Conservation (phyloP, 805 yeast genomes). For the Nakazawaea siamensis region DNA sequence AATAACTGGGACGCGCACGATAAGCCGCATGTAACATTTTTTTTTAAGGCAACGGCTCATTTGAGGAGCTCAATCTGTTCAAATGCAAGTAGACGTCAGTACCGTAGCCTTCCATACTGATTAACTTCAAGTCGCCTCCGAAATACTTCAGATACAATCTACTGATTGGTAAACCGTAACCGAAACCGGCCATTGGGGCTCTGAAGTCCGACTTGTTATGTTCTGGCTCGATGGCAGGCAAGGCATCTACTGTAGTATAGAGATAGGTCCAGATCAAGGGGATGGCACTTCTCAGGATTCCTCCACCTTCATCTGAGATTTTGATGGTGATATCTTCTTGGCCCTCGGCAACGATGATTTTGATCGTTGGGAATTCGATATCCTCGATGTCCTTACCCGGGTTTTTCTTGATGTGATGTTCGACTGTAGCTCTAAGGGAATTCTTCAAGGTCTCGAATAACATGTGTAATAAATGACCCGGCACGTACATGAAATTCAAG, state of each 20-base stretch:
- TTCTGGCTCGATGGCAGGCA: conserved; percentile 58
- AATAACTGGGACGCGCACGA: too few species aligned
- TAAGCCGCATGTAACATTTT: not conserved
- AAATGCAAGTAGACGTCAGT: conserved; percentile 87
- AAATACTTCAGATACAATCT: conserved; percentile 82
- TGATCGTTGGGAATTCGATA: conserved; percentile 72
- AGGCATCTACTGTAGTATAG: conserved; percentile 76
- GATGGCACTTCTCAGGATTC: conserved; percentile 76
- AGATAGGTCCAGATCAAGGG: conserved; percentile 88
- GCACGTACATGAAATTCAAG: conserved; percentile 82
- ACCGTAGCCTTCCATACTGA: conserved; percentile 91
- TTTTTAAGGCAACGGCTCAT: conserved; percentile 53
- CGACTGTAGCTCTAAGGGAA: conserved; percentile 84
- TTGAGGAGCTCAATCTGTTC: conserved; percentile 65
- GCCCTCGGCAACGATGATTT: conserved; percentile 82
- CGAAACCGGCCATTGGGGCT: conserved; percentile 94
- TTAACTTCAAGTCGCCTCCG: conserved; percentile 83
- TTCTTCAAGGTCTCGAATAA: conserved; percentile 82
- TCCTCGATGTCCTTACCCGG: conserved; percentile 47
- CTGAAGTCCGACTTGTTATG: conserved; percentile 54
- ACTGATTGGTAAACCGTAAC: conserved; percentile 85
- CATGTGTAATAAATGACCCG: conserved; percentile 90
- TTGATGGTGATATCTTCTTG: conserved; percentile 86
- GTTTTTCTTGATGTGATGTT: conserved; percentile 55
- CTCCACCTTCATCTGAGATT: conserved; percentile 91